These are phyloP conservation scores for Aulographum hederae DNA, from an alignment of 2,329 filamentous ascomycete species.

Conservation along the genomic window DNA sequence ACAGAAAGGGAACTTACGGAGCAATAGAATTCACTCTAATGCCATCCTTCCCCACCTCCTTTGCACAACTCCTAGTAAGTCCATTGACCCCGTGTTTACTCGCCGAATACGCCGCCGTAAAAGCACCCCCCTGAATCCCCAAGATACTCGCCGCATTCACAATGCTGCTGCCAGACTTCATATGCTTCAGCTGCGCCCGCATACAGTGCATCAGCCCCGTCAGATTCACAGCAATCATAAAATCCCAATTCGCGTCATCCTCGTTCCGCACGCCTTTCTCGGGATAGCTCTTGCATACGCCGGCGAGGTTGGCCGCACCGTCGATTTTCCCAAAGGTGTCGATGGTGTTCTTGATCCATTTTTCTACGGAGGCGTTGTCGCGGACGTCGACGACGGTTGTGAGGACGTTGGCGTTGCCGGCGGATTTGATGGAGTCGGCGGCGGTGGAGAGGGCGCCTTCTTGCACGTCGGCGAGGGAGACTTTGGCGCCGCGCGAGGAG, in stretches of 20 bases:
- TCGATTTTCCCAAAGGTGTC: conserved; percentile 16
- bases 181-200: conserved; percentile 2
- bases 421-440: conserved; percentile 3
- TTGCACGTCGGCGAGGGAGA: conserved; percentile 31
- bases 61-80: conserved; percentile 19
- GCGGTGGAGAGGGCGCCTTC: conserved; percentile 16
- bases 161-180: conserved; percentile 1
- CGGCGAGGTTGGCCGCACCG: conserved; percentile 23
- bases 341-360: conserved; percentile 17
- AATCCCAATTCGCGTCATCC: conserved; percentile 2
- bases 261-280: conserved; percentile 5
- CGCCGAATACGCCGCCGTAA: conserved; percentile 3
- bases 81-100: conserved; percentile 11
- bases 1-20: conserved; percentile 16
- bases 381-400: conserved; percentile 15
- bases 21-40: conserved; percentile 24
- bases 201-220: conserved; percentile 5
- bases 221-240: conserved; percentile 5
- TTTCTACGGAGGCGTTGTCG: conserved; percentile 13
- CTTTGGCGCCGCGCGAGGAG: conserved; percentile 17
- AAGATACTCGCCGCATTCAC: conserved; percentile 5
- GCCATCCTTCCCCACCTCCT: conserved; percentile 14
- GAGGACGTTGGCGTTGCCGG: conserved; percentile 4
- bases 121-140: conserved; percentile 15
- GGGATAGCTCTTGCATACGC: conserved; percentile 16